Percentiles rank a stretch among this genome's conserved stretches.
Evolutionary conservation across 176 grass and related monocot genomes (phyloP).

Genomic region (Ensete ventricosum): DNA sequence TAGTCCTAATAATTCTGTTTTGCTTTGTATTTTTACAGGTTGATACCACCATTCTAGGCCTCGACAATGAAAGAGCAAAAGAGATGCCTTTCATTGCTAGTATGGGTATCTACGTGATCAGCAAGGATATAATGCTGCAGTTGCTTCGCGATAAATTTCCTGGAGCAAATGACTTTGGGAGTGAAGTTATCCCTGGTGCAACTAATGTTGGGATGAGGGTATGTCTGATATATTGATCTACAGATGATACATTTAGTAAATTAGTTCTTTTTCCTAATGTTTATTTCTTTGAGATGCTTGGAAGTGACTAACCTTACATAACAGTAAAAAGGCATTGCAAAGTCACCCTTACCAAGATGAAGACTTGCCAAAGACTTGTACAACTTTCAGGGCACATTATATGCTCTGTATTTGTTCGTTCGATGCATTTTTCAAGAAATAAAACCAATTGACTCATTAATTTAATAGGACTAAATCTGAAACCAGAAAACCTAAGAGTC

Average conservation of each 20-base stretch:
- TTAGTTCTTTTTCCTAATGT: background rate
- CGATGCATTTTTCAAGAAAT: no score
- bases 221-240: conserved; percentile 12
- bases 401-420: no score
- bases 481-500: no score
- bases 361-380: background rate
- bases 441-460: no score
- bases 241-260: background rate
- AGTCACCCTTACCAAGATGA: background rate
- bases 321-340: background rate
- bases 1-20: background rate
- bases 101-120: conserved; percentile 98
- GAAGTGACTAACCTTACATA: background rate
- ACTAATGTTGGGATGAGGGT: conserved; percentile 86
- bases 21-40: conserved; percentile 7
- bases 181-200: conserved; percentile 97
- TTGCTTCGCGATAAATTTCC: conserved; percentile 76
- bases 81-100: conserved; percentile 66
- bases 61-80: conserved; percentile 16
- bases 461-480: no score
- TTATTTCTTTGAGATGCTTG: background rate
- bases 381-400: no score
- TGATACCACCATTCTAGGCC: conserved; percentile 23
- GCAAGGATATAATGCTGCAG: conserved; percentile 84
- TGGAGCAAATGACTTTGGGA: conserved; percentile 91